Conservation (phyloP, 805 yeast species). For the Citeromyces nyonsensis region DNA sequence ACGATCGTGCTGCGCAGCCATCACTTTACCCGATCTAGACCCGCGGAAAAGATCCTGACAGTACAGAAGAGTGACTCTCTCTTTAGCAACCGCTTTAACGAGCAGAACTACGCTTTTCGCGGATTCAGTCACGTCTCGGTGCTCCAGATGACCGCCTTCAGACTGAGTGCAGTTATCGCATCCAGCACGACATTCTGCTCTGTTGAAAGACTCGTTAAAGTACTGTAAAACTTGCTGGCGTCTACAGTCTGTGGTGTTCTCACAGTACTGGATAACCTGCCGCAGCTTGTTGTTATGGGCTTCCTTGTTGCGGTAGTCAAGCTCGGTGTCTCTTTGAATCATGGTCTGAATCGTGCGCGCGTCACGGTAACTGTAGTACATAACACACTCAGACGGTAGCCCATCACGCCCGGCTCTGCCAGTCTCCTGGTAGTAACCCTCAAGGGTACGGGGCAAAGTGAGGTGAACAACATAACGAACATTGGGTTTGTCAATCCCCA, state of each 20-base stretch:
- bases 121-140: slow-evolving; percentile 51
- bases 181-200: slow-evolving; percentile 43
- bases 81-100: slow-evolving; percentile 36
- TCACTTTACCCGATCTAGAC: slow-evolving; percentile 43
- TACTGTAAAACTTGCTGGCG: slow-evolving; percentile 80
- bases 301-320: slow-evolving; percentile 49
- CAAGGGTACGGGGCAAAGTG: slow-evolving; percentile 78
- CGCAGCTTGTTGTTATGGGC: slow-evolving; percentile 64
- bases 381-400: slow-evolving; percentile 58
- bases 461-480: slow-evolving; percentile 85
- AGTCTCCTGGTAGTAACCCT: slow-evolving; percentile 95
- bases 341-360: slow-evolving; percentile 61
- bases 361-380: slow-evolving; percentile 72
- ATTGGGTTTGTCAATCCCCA: slow-evolving; percentile 97
- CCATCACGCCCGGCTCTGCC: slow-evolving; percentile 99
- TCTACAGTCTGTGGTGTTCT: slow-evolving; percentile 80
- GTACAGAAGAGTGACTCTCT: slow-evolving; percentile 59
- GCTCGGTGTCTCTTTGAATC: slow-evolving; percentile 63
- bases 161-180: slow-evolving; percentile 76
- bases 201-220: slow-evolving; percentile 72
- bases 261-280: slow-evolving; percentile 85
- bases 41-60: slow-evolving; percentile 80
- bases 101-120: slow-evolving; percentile 45
- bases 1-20: slow-evolving; percentile 43
- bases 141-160: slow-evolving; percentile 22